Evolutionary conservation across 2,329 filamentous ascomycete species (phyloP), one percentile per base, ranked within the genome.

Genomic region (Aspergillus arachidicola): DNA sequence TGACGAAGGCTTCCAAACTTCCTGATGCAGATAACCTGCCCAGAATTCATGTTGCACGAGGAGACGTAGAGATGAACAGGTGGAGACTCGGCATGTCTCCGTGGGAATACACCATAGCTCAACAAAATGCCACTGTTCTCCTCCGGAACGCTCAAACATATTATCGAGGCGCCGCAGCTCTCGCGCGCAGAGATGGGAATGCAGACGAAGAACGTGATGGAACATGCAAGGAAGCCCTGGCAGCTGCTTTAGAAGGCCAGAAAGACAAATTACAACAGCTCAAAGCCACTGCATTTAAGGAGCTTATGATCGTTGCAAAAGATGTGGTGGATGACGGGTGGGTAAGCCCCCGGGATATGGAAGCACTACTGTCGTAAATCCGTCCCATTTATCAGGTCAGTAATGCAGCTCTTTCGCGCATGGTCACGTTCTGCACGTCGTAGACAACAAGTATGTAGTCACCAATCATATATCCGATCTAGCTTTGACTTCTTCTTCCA

Each of bases 111-210:
- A 69, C 74, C 5, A 68, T 80, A 55, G 80, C 82, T 5, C 71
- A 75, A 30, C 79, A 80, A 55, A 83, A 84, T 68, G 77, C 75
- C 4, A 67, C 75, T 6, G 83, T 80, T 3, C 74, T 88, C 14
- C 71, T 86, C 43, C 82, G 81, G 60, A 88, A 88, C 67, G 85
- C 86, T 1, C 82, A 83, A 64, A 85, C 82, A 6, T 88, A 85
- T 69, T 88, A 86, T 68, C 81, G 83, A 23, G 85, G 86, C 45
- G 85, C 84, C 14, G 77, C 77, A 43, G 77, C 76, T 41, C 65
- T 80, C 9, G 78, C 78, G 5, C 72, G 71, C 34, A 73, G 77
- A 58, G 78, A 79, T 45, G 82, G 81, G 16, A 77, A 79, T 9
- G 64, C 56, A 3, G 79, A 82, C 28, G 80, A 82, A 65, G 75